phyloP scores from a whole-genome alignment of 768 basidiomycete species.

The Sistotremastrum suecicum region DNA sequence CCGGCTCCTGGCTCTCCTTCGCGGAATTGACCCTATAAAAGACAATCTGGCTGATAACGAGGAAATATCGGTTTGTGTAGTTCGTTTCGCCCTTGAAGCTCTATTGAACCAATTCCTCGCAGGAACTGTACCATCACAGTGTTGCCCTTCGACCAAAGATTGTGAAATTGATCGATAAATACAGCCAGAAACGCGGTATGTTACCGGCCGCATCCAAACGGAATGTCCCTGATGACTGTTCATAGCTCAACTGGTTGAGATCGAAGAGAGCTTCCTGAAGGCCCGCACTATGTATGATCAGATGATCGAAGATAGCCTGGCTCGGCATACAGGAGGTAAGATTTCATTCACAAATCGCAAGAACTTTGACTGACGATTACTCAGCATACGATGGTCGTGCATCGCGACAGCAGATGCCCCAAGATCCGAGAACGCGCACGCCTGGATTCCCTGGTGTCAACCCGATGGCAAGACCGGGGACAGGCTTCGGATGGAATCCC shows the following conservation, averaged over 20 bases:
- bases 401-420: conserved; percentile 15
- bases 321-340: conserved; percentile 53
- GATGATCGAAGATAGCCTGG: conserved; percentile 86
- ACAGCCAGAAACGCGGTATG: conserved; percentile 78
- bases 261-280: conserved; percentile 88
- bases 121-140: conserved; percentile 84
- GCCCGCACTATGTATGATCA: conserved; percentile 83
- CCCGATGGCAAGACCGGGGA: conserved; percentile 11
- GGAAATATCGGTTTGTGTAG: conserved; percentile 56
- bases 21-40: conserved; percentile 55
- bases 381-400: background rate
- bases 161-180: conserved; percentile 92
- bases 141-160: conserved; percentile 90
- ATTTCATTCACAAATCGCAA: conserved; percentile 1
- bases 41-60: conserved; percentile 86
- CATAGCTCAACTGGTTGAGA: conserved; percentile 79
- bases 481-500: conserved; percentile 43
- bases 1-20: conserved; percentile 58
- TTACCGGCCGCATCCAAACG: background rate
- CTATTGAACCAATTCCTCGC: conserved; percentile 5
- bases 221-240: background rate
- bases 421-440: background rate
- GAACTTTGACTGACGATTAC: background rate
- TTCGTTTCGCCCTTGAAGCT: conserved; percentile 1
- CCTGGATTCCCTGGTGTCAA: background rate